Base-by-base conservation (phyloP, 148 eudicot genomes). In the Dianthus caryophyllus region DNA sequence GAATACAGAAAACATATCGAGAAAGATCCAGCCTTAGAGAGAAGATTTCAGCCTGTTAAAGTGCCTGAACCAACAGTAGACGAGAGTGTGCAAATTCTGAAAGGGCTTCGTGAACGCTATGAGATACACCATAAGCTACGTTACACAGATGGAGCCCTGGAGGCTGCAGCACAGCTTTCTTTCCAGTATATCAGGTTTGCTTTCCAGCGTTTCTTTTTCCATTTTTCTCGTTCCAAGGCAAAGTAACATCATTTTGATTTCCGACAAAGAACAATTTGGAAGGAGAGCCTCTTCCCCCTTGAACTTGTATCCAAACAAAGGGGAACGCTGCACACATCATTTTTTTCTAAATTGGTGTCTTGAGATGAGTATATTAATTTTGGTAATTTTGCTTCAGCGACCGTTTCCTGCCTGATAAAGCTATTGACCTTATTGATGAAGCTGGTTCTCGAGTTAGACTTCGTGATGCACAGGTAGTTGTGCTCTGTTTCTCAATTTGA, bases 51-150 rank as follows among this genome's bases (percentile, higher is more conserved):
- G 75, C 94, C 96, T 39, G 98, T 92, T 17, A 87, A 83, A 81
- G 94, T 92, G 50, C 98, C 98, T 7, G 98, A 92, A 71, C 98
- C 98, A 29, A 78, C 96, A 43, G 95, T 89, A n/a, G 98, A 85
- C 67, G 98, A 93, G 80, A 80, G 89, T 27, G 81, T 93, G 51
- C 91, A 85, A 78, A 93, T 93, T 61, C 75, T 93, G 69, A 89
- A 69, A 74, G 98, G 98, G 61, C 88, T 93, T 54, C 84, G 95
- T 65, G 96, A 93, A 44, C 84, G 96, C 20, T 93, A 89, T 73
- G 98, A 93, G 79, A 93, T 87, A 24, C 94, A 87, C 73, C 97
- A 90, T 81, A 90, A 90, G 72, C 93, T 90, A 61, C 87, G 86
- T 14, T 90, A 90, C 75, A 87, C 90, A 25, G 90, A 90, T 68